Conservation (phyloP, 768 basidiomycete species). For the Tulasnella sp. region DNA sequence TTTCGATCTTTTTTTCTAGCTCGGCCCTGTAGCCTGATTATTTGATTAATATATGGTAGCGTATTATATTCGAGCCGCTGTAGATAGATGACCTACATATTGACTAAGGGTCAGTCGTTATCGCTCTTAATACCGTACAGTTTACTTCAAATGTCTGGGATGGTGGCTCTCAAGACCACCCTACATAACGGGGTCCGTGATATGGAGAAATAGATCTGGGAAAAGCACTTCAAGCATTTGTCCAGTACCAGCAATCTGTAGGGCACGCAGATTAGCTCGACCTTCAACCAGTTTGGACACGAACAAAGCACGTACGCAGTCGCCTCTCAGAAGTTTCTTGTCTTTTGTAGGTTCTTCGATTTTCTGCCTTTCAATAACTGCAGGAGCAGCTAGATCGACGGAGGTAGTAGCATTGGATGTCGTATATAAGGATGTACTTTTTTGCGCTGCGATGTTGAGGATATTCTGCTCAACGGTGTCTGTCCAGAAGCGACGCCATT, state of each 20-base stretch:
- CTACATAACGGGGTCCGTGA: constrained; percentile 41
- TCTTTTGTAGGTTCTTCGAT: constrained; percentile 46
- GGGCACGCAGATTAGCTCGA: neutral
- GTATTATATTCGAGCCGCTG: no score
- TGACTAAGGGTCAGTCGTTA: no score
- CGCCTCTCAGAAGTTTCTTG: constrained; percentile 59
- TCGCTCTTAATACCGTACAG: no score
- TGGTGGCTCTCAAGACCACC: no score
- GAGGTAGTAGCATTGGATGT: constrained; percentile 66
- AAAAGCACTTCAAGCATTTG: constrained; percentile 82
- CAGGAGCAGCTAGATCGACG: constrained; percentile 53
- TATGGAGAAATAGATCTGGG: constrained; percentile 73
- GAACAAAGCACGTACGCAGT: constrained; percentile 45
- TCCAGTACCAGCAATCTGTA: constrained; percentile 43
- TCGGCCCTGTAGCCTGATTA: no score
- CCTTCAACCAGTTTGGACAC: neutral
- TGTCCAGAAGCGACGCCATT: constrained; percentile 32
- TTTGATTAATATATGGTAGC: no score
- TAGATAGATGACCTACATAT: no score
- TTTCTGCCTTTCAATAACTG: constrained; percentile 51
- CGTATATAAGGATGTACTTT: constrained; percentile 76
- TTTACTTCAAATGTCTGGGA: no score
- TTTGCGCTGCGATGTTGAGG: constrained; percentile 71
- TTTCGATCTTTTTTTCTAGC: no score
- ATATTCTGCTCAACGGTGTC: constrained; percentile 83